Percentiles rank a stretch among this genome's conserved stretches.
These are phyloP conservation scores for Lasiodiplodia gonubiensis DNA, from an alignment of 2,329 filamentous ascomycete genomes.

Conservation along the genomic window DNA sequence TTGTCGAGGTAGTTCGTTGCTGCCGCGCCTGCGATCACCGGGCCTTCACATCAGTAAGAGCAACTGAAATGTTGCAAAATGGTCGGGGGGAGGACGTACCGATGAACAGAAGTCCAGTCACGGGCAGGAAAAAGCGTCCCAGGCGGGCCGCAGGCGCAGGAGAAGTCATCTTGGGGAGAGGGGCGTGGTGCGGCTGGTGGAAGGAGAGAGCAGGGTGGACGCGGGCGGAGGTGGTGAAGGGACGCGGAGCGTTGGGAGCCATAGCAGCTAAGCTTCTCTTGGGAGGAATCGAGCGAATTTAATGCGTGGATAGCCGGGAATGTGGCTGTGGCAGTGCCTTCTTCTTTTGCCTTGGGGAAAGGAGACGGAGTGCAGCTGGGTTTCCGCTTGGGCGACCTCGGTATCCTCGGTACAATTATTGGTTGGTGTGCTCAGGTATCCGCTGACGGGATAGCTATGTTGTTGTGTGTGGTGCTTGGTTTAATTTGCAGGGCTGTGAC, in stretches of 20 bases:
- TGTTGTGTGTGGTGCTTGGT: background rate
- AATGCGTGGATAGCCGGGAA: background rate
- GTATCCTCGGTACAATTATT: conserved; percentile 14
- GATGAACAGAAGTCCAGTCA: conserved; percentile 11
- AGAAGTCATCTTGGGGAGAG: conserved; percentile 17
- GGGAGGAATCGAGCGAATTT: background rate
- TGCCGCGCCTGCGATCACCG: conserved; percentile 19
- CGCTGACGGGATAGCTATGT: too few relatives aligned
- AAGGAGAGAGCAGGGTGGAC: conserved; percentile 27
- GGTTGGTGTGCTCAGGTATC: background rate
- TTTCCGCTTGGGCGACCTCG: conserved; percentile 1
- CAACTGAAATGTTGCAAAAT: background rate
- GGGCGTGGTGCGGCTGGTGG: conserved; percentile 20
- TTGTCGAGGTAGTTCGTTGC: conserved; percentile 23
- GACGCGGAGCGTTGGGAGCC: conserved; percentile 26
- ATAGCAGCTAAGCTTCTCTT: background rate
- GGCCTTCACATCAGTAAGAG: background rate
- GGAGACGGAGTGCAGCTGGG: background rate
- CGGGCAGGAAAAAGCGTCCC: conserved; percentile 20
- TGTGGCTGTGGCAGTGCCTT: conserved; percentile 19
- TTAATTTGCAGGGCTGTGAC: conserved; percentile 7
- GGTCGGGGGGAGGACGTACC: conserved; percentile 1
- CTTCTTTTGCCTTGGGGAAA: background rate
- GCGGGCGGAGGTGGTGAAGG: conserved; percentile 29
- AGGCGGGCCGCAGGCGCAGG: conserved; percentile 7